Evolutionary conservation across 495 filamentous ascomycete genomes (phyloP).

Genomic region (Durotheca rogersii): DNA sequence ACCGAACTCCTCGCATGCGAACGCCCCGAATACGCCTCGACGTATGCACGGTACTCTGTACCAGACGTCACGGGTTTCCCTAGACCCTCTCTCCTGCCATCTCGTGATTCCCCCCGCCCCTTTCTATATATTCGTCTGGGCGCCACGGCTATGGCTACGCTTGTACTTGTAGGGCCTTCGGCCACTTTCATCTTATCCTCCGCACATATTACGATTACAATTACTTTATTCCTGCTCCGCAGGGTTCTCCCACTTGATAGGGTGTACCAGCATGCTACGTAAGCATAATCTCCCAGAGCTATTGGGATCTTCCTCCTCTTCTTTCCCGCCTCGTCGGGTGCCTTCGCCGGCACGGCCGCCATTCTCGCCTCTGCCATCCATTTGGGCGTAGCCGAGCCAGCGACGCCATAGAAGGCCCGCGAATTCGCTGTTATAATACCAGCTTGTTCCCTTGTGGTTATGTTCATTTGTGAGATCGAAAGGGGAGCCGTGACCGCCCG

Average conservation of each 20-base stretch:
- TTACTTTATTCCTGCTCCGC: slow-evolving; percentile 38
- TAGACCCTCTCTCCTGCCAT: slow-evolving; percentile 13
- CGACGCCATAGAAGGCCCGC: slow-evolving; percentile 79
- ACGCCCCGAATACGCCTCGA: slow-evolving; percentile 30
- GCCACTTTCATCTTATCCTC: not conserved
- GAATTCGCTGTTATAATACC: slow-evolving; percentile 94
- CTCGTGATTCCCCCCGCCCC: slow-evolving; percentile 20
- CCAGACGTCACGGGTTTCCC: slow-evolving; percentile 26
- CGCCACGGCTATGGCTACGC: slow-evolving; percentile 13
- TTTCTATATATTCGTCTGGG: slow-evolving; percentile 25
- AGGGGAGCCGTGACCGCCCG: slow-evolving; percentile 64
- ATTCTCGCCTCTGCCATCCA: slow-evolving; percentile 59
- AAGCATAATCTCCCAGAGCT: slow-evolving; percentile 82
- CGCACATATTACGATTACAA: slow-evolving; percentile 26
- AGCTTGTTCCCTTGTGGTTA: slow-evolving; percentile 83
- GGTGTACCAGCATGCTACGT: slow-evolving; percentile 86
- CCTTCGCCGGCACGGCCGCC: slow-evolving; percentile 64
- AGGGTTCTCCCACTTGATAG: slow-evolving; percentile 69
- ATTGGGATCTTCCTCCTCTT: slow-evolving; percentile 58
- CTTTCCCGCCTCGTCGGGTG: slow-evolving; percentile 61
- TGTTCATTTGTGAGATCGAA: slow-evolving; percentile 83
- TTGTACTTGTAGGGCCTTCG: too few relatives aligned
- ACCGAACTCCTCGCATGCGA: slow-evolving; percentile 33
- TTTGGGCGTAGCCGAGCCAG: slow-evolving; percentile 81
- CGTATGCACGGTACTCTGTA: slow-evolving; percentile 25